Percentiles rank a stretch among this genome's conserved stretches.
Evolutionary conservation across 148 eudicot species (phyloP).

Genomic region (Rhododendron molle): DNA sequence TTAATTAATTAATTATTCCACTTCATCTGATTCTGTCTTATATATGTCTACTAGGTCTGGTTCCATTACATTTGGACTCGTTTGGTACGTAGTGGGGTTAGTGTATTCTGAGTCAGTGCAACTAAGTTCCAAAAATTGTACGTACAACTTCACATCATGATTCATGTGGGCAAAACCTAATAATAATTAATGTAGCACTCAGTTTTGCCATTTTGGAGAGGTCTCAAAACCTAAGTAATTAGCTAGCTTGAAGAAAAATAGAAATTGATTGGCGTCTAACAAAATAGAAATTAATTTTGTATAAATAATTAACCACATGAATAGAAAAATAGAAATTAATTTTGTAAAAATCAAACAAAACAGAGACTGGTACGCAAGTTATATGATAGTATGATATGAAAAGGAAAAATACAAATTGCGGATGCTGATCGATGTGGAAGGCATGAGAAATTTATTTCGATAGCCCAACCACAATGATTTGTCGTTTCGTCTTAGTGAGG

Average conservation of each 20-base stretch:
- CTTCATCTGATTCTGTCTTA: neutral
- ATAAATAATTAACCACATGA: neutral
- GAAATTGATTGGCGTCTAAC: neutral
- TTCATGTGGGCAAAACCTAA: neutral
- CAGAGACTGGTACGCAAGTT: neutral
- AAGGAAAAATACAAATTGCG: no score
- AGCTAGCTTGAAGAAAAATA: neutral
- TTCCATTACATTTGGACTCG: neutral
- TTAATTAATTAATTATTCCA: neutral
- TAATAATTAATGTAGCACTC: neutral
- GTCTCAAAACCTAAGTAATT: neutral
- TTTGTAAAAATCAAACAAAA: neutral
- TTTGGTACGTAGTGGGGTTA: conserved; percentile 6
- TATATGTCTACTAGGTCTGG: no score
- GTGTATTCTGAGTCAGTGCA: neutral
- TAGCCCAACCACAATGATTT: no score
- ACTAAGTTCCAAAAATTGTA: neutral
- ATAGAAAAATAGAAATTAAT: neutral
- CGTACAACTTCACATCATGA: neutral
- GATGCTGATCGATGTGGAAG: no score
- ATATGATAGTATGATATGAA: no score
- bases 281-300: neutral
- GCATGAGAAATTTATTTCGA: no score
- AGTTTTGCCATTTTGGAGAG: neutral
- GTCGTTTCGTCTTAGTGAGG: no score